Evolutionary conservation across 345 rosid genomes (phyloP), one percentile per base, ranked within the genome.

Genomic region (Rhodamnia rubescens): DNA sequence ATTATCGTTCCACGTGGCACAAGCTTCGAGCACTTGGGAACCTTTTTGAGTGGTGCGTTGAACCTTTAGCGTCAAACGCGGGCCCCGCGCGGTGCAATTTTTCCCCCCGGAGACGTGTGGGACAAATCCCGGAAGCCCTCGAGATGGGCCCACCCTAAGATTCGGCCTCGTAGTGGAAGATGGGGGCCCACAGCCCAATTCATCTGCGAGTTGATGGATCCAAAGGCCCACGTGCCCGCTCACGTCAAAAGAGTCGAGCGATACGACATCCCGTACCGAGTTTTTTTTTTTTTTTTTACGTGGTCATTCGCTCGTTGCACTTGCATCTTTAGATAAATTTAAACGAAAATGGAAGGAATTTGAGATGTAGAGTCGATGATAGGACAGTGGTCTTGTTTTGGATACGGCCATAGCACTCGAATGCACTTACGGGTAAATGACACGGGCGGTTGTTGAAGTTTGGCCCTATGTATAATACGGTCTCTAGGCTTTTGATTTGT

Each of bases 381-480:
- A 27, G 74, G 20, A 14, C 21, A 3, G 40, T 27, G 20, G 5
- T 6, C 13, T 59, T 47, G 10, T 36, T 59, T 59, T 27, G 69
- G 16, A 58, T n/a, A 58, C 18, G 69, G 32, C 6, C 36, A 59
- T 29, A 3, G 74, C 27, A 58, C 32, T 58, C 69, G 69, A 58
- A 6, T 9, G 11, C 32, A 29, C 0, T 26, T 14, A 58, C 18
- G 3, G 16, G 16, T 26, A n/a, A 58, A 26, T 26, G 32, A 58
- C 69, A 58, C 0, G 32, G 13, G 3, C 1, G 0, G 16, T n/a
- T 27, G 7, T 8, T 58, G 16, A 58, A 27, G 7, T 59, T 27
- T 7, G 8, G 8, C 24, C 8, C 0, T 2, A 59, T 32, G 1
- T 3, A 1, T 7, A 6, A 27, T 0, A 0, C 7, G 21, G 20